These are phyloP conservation scores for Oryza rufipogon DNA, from an alignment of 176 grass and related monocot species.

Conservation along the genomic window DNA sequence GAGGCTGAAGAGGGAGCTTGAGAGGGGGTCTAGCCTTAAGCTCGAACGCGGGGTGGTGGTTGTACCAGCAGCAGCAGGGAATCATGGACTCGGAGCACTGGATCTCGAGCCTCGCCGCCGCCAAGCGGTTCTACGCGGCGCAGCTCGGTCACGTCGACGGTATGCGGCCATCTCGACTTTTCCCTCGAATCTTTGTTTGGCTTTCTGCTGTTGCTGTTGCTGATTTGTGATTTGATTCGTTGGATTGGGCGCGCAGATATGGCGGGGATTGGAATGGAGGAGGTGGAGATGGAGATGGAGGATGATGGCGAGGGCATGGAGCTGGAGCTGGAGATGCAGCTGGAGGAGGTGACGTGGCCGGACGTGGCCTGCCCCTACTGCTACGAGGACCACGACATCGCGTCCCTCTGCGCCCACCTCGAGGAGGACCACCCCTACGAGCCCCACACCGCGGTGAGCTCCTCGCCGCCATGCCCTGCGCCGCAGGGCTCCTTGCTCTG, in stretches of 20 bases:
- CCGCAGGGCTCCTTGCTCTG: not conserved
- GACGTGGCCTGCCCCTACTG: conserved; percentile 93
- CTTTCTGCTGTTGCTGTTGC: not conserved
- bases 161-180: not conserved
- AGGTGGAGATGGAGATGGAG: conserved; percentile 64
- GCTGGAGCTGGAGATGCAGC: conserved; percentile 44
- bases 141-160: conserved; percentile 67
- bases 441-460: conserved; percentile 72
- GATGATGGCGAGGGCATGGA: conserved; percentile 50
- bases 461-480: not conserved
- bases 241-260: conserved; percentile 37
- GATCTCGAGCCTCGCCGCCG: conserved; percentile 93
- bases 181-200: not conserved
- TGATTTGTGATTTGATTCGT: conserved; percentile 19
- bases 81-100: conserved; percentile 94
- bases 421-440: conserved; percentile 95
- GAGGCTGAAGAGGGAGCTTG: not conserved
- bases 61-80: not conserved
- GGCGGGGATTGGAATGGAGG: conserved; percentile 69
- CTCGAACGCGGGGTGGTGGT: not conserved
- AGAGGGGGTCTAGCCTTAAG: not conserved
- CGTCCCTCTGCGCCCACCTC: conserved; percentile 81
- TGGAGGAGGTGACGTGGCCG: conserved; percentile 64
- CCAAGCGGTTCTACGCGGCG: conserved; percentile 82
- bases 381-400: conserved; percentile 95